A percentile compares a stretch with the other conserved stretches of the same genome.
Evolutionary conservation across 2,329 filamentous ascomycete species (phyloP).

Genomic region (Teratosphaeriaceae sp.): DNA sequence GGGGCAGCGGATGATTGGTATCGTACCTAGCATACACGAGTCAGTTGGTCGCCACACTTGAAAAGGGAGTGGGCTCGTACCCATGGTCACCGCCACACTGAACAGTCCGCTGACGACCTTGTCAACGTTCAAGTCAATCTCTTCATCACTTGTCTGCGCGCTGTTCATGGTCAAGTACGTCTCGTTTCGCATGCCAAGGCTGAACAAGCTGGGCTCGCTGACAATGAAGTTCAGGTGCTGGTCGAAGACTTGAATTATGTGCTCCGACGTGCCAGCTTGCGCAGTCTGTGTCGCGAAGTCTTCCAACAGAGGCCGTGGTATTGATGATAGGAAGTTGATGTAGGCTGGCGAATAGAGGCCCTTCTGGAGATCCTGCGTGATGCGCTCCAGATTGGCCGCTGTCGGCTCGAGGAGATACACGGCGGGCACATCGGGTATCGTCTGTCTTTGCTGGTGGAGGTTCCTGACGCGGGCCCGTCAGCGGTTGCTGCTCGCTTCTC

Average conservation of each 20-base stretch:
- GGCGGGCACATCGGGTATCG: conserved; percentile 93
- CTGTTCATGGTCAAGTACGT: conserved; percentile 95
- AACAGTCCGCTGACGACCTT: conserved; percentile 94
- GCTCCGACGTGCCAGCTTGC: conserved; percentile 74
- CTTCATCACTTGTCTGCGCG: conserved; percentile 80
- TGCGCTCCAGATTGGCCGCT: conserved; percentile 67
- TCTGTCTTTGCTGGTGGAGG: conserved; percentile 71
- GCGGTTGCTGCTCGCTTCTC: conserved; percentile 24
- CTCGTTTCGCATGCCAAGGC: conserved; percentile 84
- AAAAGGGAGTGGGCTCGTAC: conserved; percentile 41
- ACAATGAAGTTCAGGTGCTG: conserved; percentile 98
- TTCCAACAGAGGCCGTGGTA: conserved; percentile 83
- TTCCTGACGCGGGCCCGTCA: conserved; percentile 47
- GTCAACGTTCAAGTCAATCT: conserved; percentile 81
- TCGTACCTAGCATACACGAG: conserved; percentile 56
- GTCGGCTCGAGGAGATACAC: conserved; percentile 95
- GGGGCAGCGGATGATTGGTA: conserved; percentile 91
- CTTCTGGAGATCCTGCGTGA: conserved; percentile 78
- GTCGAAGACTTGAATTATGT: conserved; percentile 87
- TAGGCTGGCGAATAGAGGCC: conserved; percentile 90
- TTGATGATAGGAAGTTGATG: conserved; percentile 92
- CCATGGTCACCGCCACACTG: conserved; percentile 97
- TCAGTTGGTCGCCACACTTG: background rate
- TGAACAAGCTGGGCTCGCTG: conserved; percentile 91
- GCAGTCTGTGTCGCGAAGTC: conserved; percentile 90